Evolutionary conservation across 2,329 filamentous ascomycete species (phyloP), one percentile per base, ranked within the genome.

Genomic region (Sporothrix mexicana): DNA sequence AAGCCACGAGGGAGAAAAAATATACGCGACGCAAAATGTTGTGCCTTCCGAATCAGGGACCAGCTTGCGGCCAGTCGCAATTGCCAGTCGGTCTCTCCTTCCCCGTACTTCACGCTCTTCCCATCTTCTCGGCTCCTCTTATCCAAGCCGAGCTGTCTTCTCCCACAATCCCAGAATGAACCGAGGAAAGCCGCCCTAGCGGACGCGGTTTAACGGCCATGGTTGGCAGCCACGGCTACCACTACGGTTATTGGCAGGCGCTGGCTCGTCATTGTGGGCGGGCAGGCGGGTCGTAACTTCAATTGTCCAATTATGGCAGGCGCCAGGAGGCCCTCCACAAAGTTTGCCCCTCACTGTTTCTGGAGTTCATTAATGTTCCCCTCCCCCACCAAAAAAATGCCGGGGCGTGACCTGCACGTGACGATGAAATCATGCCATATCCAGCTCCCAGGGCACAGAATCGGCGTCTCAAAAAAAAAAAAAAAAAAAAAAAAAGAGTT

Each of bases 141-240:
- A 47, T 47, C 67, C 67, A 69, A 69, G 66, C 67, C 67, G 36
- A 55, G 69, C 53, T 6, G 15, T 15, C 25, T n/a, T 61, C 20
- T 45, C 36, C 23, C 53, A 47, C 43, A 23, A 64, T 55, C 49
- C 45, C 47, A 72, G 61, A 66, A 61, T 70, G 69, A 76, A 72
- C 75, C 75, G 75, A 76, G 75, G 73, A 73, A 74, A 76, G 73
- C 75, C 75, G 75, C 47, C n/a, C 36, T 55, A 69, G 70, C 69
- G 61, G 61, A 25, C 41, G 47, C 61, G 61, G 62, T 67, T 67
- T 51, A 67, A 43, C 45, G 45, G 64, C 64, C 64, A 36, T 51
- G 64, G 64, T 25, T 67, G 25, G 64, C 64, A 51, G 45, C 64
- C 43, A 51, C 64, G 64, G 64, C 47, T 67, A 51, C 47, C 45